Conservation (phyloP, 768 basidiomycete genomes). For the Nidula microcarpa region DNA sequence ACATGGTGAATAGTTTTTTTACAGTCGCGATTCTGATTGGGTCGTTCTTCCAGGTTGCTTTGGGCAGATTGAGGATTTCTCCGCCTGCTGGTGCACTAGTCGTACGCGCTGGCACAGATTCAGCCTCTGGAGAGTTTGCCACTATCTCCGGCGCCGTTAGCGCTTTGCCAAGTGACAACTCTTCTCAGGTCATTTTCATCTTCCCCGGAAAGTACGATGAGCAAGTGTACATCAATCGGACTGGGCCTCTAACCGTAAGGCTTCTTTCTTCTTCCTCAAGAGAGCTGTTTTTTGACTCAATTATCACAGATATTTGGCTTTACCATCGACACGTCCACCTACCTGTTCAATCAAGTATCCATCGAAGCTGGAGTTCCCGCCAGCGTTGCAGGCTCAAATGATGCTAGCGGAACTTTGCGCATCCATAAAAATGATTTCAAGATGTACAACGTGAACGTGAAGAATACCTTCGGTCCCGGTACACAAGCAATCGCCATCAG, state of each 20-base stretch:
- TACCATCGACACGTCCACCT: slow-evolving; percentile 34
- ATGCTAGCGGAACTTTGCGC: slow-evolving; percentile 45
- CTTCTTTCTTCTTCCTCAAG: neutral
- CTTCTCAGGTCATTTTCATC: slow-evolving; percentile 30
- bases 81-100: slow-evolving; percentile 32
- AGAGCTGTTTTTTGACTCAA: too few species aligned
- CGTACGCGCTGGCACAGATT: slow-evolving; percentile 25
- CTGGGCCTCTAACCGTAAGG: slow-evolving; percentile 28
- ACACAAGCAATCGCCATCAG: slow-evolving; percentile 48
- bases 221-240: slow-evolving; percentile 30
- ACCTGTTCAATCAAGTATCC: slow-evolving; percentile 34
- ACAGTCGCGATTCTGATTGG: too few species aligned
- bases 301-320: slow-evolving; percentile 37
- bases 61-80: slow-evolving; percentile 23
- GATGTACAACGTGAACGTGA: slow-evolving; percentile 49
- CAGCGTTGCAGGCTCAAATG: slow-evolving; percentile 36
- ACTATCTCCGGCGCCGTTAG: slow-evolving; percentile 29
- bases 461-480: slow-evolving; percentile 41
- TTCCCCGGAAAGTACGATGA: slow-evolving; percentile 36
- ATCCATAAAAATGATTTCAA: slow-evolving; percentile 44
- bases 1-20: too few species aligned
- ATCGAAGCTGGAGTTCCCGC: slow-evolving; percentile 33
- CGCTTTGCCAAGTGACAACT: slow-evolving; percentile 28
- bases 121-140: slow-evolving; percentile 24
- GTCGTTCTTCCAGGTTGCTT: slow-evolving; percentile 2